Evolutionary conservation across 1,284 basidiomycete genomes (phyloP).

Genomic region (Cryptococcus wingfieldii): DNA sequence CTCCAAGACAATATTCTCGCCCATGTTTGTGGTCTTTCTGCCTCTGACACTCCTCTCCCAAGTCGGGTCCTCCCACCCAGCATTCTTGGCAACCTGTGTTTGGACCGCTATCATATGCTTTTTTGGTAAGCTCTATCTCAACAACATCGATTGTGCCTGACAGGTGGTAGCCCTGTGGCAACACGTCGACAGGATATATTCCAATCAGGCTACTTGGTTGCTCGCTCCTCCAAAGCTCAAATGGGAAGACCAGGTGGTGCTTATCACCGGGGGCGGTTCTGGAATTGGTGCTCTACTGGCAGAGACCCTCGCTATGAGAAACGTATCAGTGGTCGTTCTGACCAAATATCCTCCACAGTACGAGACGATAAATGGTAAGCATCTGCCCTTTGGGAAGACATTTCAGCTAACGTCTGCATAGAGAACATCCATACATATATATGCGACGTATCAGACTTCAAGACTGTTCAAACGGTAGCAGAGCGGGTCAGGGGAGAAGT

Average conservation of each 20-base stretch:
- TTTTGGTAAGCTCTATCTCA: constrained; percentile 55
- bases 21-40: constrained; percentile 72
- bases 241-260: constrained; percentile 79
- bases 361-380: constrained; percentile 11
- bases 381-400: not conserved
- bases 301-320: constrained; percentile 71
- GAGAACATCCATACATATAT: constrained; percentile 68
- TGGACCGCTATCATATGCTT: constrained; percentile 59
- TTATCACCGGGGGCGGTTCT: constrained; percentile 84
- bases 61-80: constrained; percentile 54
- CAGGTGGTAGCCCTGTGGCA: constrained; percentile 58
- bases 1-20: constrained; percentile 69
- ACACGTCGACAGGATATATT: constrained; percentile 66
- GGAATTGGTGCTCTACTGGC: constrained; percentile 84
- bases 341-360: constrained; percentile 63
- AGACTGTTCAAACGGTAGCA: constrained; percentile 68
- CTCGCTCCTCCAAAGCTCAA: constrained; percentile 60
- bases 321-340: constrained; percentile 77
- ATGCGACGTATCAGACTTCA: constrained; percentile 84
- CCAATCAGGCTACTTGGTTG: constrained; percentile 62
- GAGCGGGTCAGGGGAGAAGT: constrained; percentile 72
- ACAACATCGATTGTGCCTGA: not conserved
- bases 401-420: constrained; percentile 32
- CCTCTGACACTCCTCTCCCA: constrained; percentile 71
- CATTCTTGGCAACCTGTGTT: constrained; percentile 53